A percentile compares a stretch with the other conserved stretches of the same genome.
phyloP scores from a whole-genome alignment of 768 basidiomycete genomes.

The Trametes cinnabarina region DNA sequence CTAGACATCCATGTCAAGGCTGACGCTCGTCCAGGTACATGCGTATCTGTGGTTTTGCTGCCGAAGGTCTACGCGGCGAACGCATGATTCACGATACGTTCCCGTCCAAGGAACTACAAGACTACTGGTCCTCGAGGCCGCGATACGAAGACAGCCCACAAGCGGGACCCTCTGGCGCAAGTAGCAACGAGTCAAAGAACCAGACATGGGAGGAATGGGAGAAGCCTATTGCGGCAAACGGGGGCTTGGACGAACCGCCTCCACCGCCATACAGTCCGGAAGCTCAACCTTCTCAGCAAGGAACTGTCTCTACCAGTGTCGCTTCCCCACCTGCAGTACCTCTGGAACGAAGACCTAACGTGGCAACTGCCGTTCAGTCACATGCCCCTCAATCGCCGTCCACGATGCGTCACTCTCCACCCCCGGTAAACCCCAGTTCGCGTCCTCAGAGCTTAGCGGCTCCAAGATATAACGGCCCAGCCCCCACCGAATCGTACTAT shows the following conservation, averaged over 20 bases:
- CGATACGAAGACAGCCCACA: conserved; percentile 41
- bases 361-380: background rate
- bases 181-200: conserved; percentile 1
- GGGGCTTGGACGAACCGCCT: conserved; percentile 50
- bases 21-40: conserved; percentile 53
- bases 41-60: conserved; percentile 73
- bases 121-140: conserved; percentile 70
- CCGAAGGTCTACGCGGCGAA: conserved; percentile 63
- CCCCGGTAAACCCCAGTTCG: conserved; percentile 12
- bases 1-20: background rate
- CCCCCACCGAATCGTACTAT: conserved; percentile 24
- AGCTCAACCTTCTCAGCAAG: conserved; percentile 30
- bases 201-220: conserved; percentile 50
- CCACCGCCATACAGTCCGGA: conserved; percentile 71
- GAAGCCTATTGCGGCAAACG: conserved; percentile 30
- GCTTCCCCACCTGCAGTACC: conserved; percentile 8
- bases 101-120: conserved; percentile 67
- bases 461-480: conserved; percentile 12
- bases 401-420: conserved; percentile 2
- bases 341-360: conserved; percentile 2
- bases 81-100: conserved; percentile 62
- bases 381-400: conserved; percentile 5
- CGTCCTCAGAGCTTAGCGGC: conserved; percentile 5
- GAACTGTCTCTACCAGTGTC: background rate
- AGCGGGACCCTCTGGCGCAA: background rate